Base-by-base conservation (phyloP, 495 filamentous ascomycete genomes). In the Platismatia glauca region DNA sequence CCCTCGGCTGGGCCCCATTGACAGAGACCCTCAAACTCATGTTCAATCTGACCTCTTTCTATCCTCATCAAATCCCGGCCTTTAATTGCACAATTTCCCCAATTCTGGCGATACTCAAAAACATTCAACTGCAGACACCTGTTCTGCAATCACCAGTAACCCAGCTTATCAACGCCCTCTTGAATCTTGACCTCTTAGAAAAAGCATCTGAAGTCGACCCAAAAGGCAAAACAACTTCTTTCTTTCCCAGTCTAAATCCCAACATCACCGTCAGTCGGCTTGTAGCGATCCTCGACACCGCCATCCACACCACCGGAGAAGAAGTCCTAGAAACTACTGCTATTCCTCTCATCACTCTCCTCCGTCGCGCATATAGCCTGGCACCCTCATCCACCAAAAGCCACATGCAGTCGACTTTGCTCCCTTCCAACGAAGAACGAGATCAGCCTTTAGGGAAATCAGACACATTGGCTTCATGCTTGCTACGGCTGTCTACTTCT, bases 21-120 rank as follows among this genome's bases (percentile, higher is more conserved):
- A 81, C 77, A 1, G 95, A 98, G 69, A 90, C 86, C 2, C 75
- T 95, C 16, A 96, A 97, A 69, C 78, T 98, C 50, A 73, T 96
- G 9, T 98, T 95, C 76, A 97, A 96, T 72, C 75, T 96, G 44
- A 86, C 84, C 7, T 84, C 90, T 69, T 83, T 86, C 66, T 86
- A 83, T 67, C 82, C 86, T 0, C 76, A 84, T 58, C 76, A 86
- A 16, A 69, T 77, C 29, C 71, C 69, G 24, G 72, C 77, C 1
- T 95, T 95, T 71, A 81, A 84, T 0, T 72, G 78, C 20, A 85
- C 88, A 0, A 80, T 95, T 38, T 82, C 86, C 5, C 79, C 82
- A 60, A 84, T 98, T 16, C 76, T 94, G 63, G 86, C 83, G 60
- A 81, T 96, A 16, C 80, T 98, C 39, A 73, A 71, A 48, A 75